Base-by-base conservation (phyloP, 495 filamentous ascomycete genomes). In the Neurospora cerealis region DNA sequence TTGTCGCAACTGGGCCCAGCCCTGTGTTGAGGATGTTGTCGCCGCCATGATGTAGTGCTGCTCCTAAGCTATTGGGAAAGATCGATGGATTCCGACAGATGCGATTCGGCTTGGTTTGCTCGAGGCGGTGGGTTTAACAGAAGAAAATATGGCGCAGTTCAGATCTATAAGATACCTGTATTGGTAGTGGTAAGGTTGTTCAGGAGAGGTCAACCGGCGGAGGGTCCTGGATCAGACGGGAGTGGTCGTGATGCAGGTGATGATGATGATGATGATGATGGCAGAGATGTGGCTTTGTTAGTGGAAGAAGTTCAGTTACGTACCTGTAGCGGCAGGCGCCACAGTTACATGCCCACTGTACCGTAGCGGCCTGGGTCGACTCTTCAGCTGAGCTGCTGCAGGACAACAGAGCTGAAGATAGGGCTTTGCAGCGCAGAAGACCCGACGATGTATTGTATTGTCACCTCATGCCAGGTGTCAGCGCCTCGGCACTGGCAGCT, bases 1-100 rank as follows among this genome's bases (percentile, higher is more conserved):
- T 83, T 97, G 94, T 76, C 96, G 92, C 72, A 99, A 89, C 84
- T 98, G 96, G 75, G 94, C 91, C 96, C 96, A 99, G 80, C 93
- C 94, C 72, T 91, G 81, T 60, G 82, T 92, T 75, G 93, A 89
- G 34, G 92, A 92, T 69, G 93, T 84, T 66, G 54, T 66, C 69
- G 89, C 87, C 40, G 93, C 88, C 93, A 96, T 96, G 54, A 74
- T 66, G 28, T 19, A 66, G 28, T 66, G 28, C 54, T 66, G 54
- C 28, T 66, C 3, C 15, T 5, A 66, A 66, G 6, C 28, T 66
- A 17, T 36, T 66, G 54, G 54, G 15, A 19, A 66, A 66, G 28
- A 34, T 6, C 7, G 6, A 32, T 19, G 28, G 2, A 19, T 34
- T 19, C 1, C 15, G 15, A 3, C 6, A 1, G 6, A 36, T 19